A percentile compares a stretch with the other conserved stretches of the same genome.
Evolutionary conservation across 495 filamentous ascomycete genomes (phyloP).

Genomic region (Aspergillus ellipticus): DNA sequence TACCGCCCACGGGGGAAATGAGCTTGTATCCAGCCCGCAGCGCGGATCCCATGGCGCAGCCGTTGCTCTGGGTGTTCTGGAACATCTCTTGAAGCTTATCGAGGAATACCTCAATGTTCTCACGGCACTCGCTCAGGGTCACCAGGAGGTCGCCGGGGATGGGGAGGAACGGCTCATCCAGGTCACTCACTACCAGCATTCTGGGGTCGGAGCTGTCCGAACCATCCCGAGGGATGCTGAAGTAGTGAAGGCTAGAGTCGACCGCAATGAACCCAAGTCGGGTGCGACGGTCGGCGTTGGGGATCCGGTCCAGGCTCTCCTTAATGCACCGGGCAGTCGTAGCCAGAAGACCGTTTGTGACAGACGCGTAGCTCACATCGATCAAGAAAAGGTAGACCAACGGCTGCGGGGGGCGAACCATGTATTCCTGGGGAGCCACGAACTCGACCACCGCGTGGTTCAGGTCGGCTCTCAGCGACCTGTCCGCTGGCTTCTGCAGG

Average conservation of each 20-base stretch:
- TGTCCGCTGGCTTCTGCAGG: conserved; percentile 81
- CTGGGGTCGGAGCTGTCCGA: conserved; percentile 75
- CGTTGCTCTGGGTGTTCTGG: conserved; percentile 80
- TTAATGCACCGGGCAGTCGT: conserved; percentile 91
- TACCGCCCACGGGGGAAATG: conserved; percentile 88
- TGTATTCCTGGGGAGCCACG: conserved; percentile 97
- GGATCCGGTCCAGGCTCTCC: conserved; percentile 94
- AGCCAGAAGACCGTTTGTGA: conserved; percentile 89
- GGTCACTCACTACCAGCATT: conserved; percentile 93
- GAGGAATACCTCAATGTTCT: conserved; percentile 87
- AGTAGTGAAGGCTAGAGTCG: conserved; percentile 93
- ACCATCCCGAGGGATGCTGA: conserved; percentile 83
- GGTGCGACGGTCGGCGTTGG: conserved; percentile 90
- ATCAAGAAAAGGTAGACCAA: conserved; percentile 97
- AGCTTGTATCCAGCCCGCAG: conserved; percentile 91
- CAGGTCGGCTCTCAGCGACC: conserved; percentile 84
- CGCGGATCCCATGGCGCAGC: conserved; percentile 89
- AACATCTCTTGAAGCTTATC: conserved; percentile 94
- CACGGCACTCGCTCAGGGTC: conserved; percentile 80
- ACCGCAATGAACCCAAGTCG: conserved; percentile 93
- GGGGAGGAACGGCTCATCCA: conserved; percentile 95
- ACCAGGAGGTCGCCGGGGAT: conserved; percentile 92
- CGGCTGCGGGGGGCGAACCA: conserved; percentile 96
- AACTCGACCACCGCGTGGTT: conserved; percentile 96
- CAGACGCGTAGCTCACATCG: conserved; percentile 90